Percentiles rank a stretch among this genome's conserved stretches.
These are phyloP conservation scores for Thielaviopsis musarum DNA, from an alignment of 2,329 filamentous ascomycete species.

Conservation along the genomic window DNA sequence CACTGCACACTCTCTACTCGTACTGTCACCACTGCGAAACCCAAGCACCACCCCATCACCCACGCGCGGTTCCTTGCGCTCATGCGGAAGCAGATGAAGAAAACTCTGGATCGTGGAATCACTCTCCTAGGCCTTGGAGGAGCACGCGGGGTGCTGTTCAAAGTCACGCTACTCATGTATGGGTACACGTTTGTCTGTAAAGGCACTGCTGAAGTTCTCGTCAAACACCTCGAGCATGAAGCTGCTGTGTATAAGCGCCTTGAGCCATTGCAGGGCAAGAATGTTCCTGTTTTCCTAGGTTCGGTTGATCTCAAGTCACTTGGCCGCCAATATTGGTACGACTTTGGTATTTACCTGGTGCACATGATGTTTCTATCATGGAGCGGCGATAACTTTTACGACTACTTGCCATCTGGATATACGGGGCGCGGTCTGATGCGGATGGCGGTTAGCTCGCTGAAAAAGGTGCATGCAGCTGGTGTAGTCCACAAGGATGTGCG, in stretches of 20 bases:
- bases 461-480: constrained; percentile 4
- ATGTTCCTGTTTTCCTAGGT: constrained; percentile 24
- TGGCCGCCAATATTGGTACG: constrained; percentile 20
- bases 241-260: constrained; percentile 21
- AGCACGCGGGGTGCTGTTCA: constrained; percentile 1
- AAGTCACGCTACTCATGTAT: constrained; percentile 1
- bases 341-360: constrained; percentile 19
- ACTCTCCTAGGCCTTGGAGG: not conserved
- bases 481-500: constrained; percentile 17
- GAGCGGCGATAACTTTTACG: constrained; percentile 15
- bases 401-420: not conserved
- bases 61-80: not conserved
- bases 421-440: not conserved
- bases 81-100: not conserved
- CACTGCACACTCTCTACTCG: not conserved
- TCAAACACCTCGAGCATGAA: constrained; percentile 21
- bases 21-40: not conserved
- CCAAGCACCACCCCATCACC: not conserved
- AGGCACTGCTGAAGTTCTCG: not conserved
- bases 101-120: not conserved
- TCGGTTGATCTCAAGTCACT: constrained; percentile 21
- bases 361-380: constrained; percentile 22
- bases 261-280: constrained; percentile 18
- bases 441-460: constrained; percentile 14
- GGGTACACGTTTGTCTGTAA: constrained; percentile 5